These are phyloP conservation scores for Chlorella sp. DNA, from an alignment of 139 green algal genomes.

Conservation along the genomic window DNA sequence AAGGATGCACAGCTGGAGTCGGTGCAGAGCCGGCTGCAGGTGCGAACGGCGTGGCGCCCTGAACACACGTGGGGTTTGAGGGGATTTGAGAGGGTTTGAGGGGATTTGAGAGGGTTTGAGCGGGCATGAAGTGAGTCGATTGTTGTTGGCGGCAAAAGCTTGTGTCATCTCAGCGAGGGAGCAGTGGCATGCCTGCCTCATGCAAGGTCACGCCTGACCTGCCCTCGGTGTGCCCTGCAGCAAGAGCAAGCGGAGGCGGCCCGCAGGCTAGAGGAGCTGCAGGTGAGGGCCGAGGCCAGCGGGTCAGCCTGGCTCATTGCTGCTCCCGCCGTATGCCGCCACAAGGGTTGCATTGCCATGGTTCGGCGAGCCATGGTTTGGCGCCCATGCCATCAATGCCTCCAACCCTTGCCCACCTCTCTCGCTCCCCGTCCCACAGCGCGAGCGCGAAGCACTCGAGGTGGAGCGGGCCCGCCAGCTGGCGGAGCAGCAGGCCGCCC, in stretches of 20 bases:
- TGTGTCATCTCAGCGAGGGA: too few relatives aligned
- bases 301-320: too few relatives aligned
- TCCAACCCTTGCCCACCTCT: too few relatives aligned
- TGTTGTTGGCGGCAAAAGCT: not conserved
- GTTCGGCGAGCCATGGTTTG: too few relatives aligned
- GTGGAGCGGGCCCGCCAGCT: constrained; percentile 11
- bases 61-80: not conserved
- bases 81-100: not conserved
- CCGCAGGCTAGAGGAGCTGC: constrained; percentile 32
- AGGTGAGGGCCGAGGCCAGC: too few relatives aligned
- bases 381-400: too few relatives aligned
- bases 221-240: not conserved
- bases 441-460: constrained; percentile 35
- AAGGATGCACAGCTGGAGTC: constrained; percentile 56
- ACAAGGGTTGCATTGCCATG: too few relatives aligned
- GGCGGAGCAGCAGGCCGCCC: constrained; percentile 17
- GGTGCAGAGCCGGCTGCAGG: constrained; percentile 1
- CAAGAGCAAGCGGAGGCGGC: constrained; percentile 11
- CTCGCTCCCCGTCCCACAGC: not conserved
- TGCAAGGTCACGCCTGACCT: not conserved
- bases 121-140: too few relatives aligned
- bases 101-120: not conserved
- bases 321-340: too few relatives aligned
- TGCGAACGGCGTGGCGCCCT: not conserved
- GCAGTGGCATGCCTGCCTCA: not conserved